Base-by-base conservation (phyloP, 352 stramenopile species). In the Phytophthora tubulina region DNA sequence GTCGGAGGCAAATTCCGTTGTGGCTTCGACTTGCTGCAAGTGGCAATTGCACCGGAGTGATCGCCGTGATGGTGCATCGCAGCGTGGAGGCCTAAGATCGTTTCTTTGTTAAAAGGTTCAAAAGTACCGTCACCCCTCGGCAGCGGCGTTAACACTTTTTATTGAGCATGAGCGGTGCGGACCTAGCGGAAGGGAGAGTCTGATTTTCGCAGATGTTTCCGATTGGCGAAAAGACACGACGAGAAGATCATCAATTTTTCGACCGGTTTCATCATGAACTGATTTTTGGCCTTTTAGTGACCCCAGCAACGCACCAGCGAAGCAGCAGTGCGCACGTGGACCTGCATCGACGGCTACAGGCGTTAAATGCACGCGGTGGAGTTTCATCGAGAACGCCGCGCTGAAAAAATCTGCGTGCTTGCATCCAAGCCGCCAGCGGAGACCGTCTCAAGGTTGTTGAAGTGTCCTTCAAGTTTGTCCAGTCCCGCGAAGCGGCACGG, bases 1-100 rank as follows among this genome's bases (percentile, higher is more conserved):
- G 42, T 67, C 39, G 49, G 52, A 69, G 61, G 71, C 52, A 44
- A 78, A 75, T 72, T 63, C 53, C 54, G 67, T 75, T 66, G 44
- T 78, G 70, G 42, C 30, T 54, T 33, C 33, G 31, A 49, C 21
- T 44, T 36, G 39, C 56, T 17, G 53, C 60, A 63, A 35, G 52
- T 46, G 42, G 38, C 66, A 53, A 42, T 48, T 55, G 45, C 38
- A 60, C 21, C 21, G 21, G 21, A 55, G 31, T 69, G 27, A 57
- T 56, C 31, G 52, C n/a, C 17, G 36, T 59, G 61, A 48, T 69
- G 61, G 17, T 59, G 61, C 61, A 69, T 33, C 33, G 61, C 31
- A 36, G 13, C 61, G 61, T 50, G 39, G 10, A 41, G 54, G 27
- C 48, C 55, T 51, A 63, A 54, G 48, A 53, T 68, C 56, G 62